A percentile compares a stretch with the other conserved stretches of the same genome.
phyloP scores from a whole-genome alignment of 306 rosid species.

The Aeschynomene evenia region DNA sequence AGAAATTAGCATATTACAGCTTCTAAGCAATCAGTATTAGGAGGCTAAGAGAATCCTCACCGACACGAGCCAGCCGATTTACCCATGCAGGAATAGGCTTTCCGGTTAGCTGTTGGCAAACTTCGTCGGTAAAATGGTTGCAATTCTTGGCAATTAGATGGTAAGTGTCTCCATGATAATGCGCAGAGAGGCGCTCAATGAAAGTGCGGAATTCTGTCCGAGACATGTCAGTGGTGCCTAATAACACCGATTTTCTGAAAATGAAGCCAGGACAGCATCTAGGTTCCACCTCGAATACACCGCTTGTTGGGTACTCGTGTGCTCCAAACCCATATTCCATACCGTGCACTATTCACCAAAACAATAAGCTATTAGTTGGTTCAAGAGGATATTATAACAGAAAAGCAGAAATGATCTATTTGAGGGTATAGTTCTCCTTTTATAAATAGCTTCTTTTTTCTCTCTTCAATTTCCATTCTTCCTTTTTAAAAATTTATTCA shows the following conservation, averaged over 20 bases:
- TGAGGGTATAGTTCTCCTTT: neutral
- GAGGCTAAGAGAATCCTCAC: slow-evolving; percentile 47
- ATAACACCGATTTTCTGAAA: slow-evolving; percentile 72
- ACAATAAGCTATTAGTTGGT: slow-evolving; percentile 25
- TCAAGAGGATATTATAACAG: slow-evolving; percentile 17
- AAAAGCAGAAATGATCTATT: slow-evolving; percentile 5
- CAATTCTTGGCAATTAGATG: slow-evolving; percentile 95
- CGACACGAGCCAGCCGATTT: slow-evolving; percentile 91
- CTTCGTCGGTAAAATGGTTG: slow-evolving; percentile 93
- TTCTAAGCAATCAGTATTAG: neutral
- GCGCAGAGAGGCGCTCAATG: slow-evolving; percentile 73
- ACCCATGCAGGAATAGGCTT: slow-evolving; percentile 93
- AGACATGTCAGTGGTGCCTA: slow-evolving; percentile 82
- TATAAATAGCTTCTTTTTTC: neutral
- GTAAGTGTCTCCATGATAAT: slow-evolving; percentile 90
- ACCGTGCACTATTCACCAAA: slow-evolving; percentile 67
- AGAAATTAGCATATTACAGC: neutral
- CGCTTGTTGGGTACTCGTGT: slow-evolving; percentile 86
- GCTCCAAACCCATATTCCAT: slow-evolving; percentile 97
- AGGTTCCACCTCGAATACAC: slow-evolving; percentile 97
- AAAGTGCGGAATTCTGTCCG: slow-evolving; percentile 60
- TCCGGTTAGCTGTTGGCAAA: slow-evolving; percentile 75
- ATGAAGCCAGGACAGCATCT: slow-evolving; percentile 96
- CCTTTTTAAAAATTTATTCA: neutral
- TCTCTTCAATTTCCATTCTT: neutral